phyloP scores from a whole-genome alignment of 441 rosid species.

The Euphorbia corollata region DNA sequence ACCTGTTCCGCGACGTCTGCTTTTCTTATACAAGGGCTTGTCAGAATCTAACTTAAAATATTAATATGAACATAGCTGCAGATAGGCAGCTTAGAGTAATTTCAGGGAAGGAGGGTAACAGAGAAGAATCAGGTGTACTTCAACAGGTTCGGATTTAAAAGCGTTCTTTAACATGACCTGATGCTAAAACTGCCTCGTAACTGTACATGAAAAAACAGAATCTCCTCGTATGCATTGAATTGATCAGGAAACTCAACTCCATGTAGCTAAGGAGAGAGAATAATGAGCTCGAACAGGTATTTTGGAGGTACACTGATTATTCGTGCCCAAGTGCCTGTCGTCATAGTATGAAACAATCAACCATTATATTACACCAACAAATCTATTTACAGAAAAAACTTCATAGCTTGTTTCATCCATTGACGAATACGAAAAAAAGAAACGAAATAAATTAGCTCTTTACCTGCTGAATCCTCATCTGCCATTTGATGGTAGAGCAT shows the following conservation, averaged over 20 bases:
- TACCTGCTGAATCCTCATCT: constrained; percentile 21
- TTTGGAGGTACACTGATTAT: background rate
- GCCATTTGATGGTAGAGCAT: constrained; percentile 4
- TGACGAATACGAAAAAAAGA: background rate
- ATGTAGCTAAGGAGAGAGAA: background rate
- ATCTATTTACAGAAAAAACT: background rate
- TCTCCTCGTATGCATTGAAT: background rate
- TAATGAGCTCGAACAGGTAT: background rate
- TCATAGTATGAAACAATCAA: constrained; percentile 3
- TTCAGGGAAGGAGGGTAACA: background rate
- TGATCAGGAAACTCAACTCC: no score
- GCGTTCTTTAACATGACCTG: background rate
- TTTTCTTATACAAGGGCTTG: background rate
- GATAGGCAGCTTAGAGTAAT: background rate
- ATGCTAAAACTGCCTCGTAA: background rate
- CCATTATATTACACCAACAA: background rate
- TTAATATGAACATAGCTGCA: background rate
- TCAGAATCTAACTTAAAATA: background rate
- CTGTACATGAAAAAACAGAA: background rate
- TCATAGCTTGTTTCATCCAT: background rate
- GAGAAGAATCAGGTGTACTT: background rate
- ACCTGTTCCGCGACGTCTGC: no score
- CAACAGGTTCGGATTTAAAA: background rate
- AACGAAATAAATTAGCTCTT: background rate
- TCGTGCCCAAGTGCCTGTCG: background rate